Evolutionary conservation across 1,139 yeast species (phyloP).

Genomic region (Citeromyces hawaiiensis): DNA sequence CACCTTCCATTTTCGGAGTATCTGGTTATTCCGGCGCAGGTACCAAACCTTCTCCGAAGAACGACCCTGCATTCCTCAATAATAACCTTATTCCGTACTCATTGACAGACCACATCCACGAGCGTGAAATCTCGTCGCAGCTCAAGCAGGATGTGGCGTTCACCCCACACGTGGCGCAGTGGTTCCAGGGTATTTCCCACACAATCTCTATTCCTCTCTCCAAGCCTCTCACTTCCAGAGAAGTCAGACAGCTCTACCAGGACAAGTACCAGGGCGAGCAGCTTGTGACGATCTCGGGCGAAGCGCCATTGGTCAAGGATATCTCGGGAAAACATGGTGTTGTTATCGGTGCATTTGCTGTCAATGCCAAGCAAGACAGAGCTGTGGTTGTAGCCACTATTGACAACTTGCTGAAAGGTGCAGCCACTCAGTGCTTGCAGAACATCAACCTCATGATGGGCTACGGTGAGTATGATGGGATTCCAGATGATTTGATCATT

Average conservation of each 20-base stretch:
- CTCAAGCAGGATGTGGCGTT: conserved; percentile 75
- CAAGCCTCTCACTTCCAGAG: conserved; percentile 62
- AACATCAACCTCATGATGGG: conserved; percentile 84
- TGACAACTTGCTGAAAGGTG: conserved; percentile 93
- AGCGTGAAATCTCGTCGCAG: conserved; percentile 76
- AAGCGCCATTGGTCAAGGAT: conserved; percentile 85
- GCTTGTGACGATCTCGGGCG: conserved; percentile 73
- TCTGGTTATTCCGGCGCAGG: conserved; percentile 99
- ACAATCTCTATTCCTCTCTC: conserved; percentile 85
- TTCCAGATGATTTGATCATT: conserved; percentile 48
- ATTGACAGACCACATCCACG: conserved; percentile 93
- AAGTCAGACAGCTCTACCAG: conserved; percentile 74
- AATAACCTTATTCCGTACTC: conserved; percentile 92
- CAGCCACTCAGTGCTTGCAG: conserved; percentile 96
- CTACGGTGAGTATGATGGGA: conserved; percentile 90
- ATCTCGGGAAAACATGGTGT: conserved; percentile 92
- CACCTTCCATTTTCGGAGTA: conserved; percentile 84
- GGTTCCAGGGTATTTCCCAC: conserved; percentile 97
- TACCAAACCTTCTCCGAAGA: conserved; percentile 94
- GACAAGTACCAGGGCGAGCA: conserved; percentile 84
- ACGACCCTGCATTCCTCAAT: conserved; percentile 58
- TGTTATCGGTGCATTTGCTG: conserved; percentile 91
- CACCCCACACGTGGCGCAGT: conserved; percentile 95
- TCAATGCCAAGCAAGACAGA: conserved; percentile 76
- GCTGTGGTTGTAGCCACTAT: conserved; percentile 92